Conservation (phyloP, 129 eudicot species). For the Apium graveolens region DNA sequence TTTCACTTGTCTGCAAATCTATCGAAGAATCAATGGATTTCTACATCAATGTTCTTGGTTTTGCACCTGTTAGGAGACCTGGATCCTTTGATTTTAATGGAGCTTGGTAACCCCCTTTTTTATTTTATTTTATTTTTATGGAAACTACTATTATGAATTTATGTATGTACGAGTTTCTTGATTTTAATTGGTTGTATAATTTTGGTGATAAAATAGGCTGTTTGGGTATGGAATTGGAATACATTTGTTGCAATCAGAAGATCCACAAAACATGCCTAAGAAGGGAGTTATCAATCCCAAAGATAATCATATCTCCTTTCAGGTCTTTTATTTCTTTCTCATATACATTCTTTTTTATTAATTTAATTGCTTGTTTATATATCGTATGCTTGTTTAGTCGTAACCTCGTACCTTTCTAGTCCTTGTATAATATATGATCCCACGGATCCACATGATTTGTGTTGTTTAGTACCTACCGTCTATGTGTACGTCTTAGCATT, state of each 20-base stretch:
- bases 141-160: too few relatives aligned
- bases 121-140: too few relatives aligned
- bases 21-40: constrained; percentile 57
- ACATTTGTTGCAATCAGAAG: constrained; percentile 62
- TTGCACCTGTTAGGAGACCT: constrained; percentile 67
- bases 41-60: constrained; percentile 69
- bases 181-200: neutral
- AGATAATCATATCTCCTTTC: constrained; percentile 77
- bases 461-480: too few relatives aligned
- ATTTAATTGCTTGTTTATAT: too few relatives aligned
- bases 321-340: constrained; percentile 26
- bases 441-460: too few relatives aligned
- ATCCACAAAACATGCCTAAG: constrained; percentile 34
- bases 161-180: too few relatives aligned
- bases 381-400: too few relatives aligned
- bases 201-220: constrained; percentile 32
- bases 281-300: constrained; percentile 69
- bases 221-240: constrained; percentile 76
- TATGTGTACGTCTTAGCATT: too few relatives aligned
- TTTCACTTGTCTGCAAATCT: constrained; percentile 59
- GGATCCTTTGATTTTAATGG: constrained; percentile 71
- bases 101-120: too few relatives aligned
- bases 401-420: too few relatives aligned
- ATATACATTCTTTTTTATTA: neutral
- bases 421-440: too few relatives aligned